Conservation (phyloP, 305 asterid species). For the Fraxinus dipetala region DNA sequence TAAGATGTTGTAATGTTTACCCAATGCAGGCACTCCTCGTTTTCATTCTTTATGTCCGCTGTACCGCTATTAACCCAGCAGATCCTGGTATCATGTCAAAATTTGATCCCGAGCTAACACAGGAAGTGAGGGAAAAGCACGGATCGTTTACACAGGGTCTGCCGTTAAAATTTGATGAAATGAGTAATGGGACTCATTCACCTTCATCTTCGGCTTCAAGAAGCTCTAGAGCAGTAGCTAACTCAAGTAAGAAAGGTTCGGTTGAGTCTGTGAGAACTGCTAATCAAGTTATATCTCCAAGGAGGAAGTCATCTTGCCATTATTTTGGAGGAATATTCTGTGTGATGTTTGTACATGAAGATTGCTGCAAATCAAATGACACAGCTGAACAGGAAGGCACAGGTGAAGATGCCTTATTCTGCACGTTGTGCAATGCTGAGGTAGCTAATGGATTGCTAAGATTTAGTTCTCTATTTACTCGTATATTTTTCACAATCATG, state of each 20-base stretch:
- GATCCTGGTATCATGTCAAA: conserved; percentile 95
- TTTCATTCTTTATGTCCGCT: conserved; percentile 83
- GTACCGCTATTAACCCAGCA: conserved; percentile 97
- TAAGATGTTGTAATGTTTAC: conserved; percentile 14
- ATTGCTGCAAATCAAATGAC: conserved; percentile 71
- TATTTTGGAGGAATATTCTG: conserved; percentile 63
- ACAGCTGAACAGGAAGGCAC: conserved; percentile 60
- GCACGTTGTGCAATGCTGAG: conserved; percentile 99
- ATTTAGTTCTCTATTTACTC: conserved; percentile 8
- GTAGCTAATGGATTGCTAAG: conserved; percentile 41
- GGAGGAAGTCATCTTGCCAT: conserved; percentile 46
- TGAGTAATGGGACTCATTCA: conserved; percentile 60
- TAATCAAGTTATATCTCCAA: conserved; percentile 42
- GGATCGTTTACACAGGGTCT: conserved; percentile 43
- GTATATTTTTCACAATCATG: neutral
- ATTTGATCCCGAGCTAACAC: conserved; percentile 50
- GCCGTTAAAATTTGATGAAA: conserved; percentile 62
- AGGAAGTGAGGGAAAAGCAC: conserved; percentile 41
- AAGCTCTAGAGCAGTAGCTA: conserved; percentile 65
- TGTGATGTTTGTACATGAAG: conserved; percentile 73
- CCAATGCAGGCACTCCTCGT: conserved; percentile 77
- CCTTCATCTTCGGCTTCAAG: conserved; percentile 69
- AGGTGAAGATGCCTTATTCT: conserved; percentile 90
- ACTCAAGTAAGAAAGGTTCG: conserved; percentile 63
- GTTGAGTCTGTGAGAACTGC: conserved; percentile 57